These are phyloP conservation scores for Corylus avellana DNA, from an alignment of 306 rosid genomes.

Conservation along the genomic window DNA sequence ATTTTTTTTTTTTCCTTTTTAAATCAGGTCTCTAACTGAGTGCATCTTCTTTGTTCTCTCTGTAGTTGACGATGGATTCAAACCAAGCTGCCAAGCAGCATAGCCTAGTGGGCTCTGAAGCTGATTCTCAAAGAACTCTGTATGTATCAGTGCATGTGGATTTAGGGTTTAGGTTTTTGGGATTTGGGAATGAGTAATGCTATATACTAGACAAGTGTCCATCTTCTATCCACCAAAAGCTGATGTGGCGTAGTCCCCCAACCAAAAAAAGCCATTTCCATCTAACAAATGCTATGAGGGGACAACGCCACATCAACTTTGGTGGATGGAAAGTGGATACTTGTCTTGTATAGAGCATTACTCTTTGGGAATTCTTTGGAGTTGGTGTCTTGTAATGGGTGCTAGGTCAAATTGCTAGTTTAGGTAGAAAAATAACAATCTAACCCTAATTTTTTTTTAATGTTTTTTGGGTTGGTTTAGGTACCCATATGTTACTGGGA, in stretches of 20 bases:
- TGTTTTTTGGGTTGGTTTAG: constrained; percentile 30
- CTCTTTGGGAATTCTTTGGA: constrained; percentile 1
- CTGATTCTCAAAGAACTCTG: constrained; percentile 68
- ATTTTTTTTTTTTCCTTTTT: not conserved
- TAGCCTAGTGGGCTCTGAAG: constrained; percentile 26
- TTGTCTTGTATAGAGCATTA: too few species aligned
- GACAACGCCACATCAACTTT: too few species aligned
- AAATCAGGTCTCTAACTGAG: not conserved
- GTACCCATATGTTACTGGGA: constrained; percentile 91
- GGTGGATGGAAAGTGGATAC: too few species aligned
- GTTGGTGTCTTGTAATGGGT: not conserved
- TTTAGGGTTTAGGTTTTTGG: constrained; percentile 14
- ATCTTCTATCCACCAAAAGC: too few species aligned
- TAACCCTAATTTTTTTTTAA: constrained; percentile 16
- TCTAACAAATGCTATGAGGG: too few species aligned
- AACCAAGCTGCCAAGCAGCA: constrained; percentile 28
- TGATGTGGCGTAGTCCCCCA: too few species aligned
- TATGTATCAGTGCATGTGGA: constrained; percentile 11
- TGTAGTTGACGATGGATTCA: constrained; percentile 36
- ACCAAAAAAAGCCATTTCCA: too few species aligned
- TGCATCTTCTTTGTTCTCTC: not conserved
- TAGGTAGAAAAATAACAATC: not conserved
- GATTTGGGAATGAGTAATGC: not conserved
- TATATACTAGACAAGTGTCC: too few species aligned
- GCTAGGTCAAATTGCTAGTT: not conserved